Base-by-base conservation (phyloP, 1,284 basidiomycete species). In the Pseudozyma sp. region DNA sequence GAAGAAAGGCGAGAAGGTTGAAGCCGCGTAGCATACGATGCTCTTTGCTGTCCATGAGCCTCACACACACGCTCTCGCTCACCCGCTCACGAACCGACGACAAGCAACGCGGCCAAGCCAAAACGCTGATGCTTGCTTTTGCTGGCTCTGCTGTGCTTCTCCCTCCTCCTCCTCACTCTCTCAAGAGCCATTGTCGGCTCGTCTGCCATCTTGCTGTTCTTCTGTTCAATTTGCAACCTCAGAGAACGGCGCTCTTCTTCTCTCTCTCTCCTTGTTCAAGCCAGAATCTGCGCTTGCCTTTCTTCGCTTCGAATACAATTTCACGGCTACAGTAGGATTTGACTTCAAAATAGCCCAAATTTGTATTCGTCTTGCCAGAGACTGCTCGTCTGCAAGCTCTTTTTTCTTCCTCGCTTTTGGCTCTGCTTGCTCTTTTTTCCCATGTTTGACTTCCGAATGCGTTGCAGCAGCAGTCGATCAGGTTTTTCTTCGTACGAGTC, bases 1-100 rank as follows among this genome's bases (percentile, higher is more conserved):
- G 50, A 59, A 49, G 57, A 55, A 52, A 40, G 49, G 46, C 19
- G 47, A 33, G 33, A 53, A 44, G 50, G 8, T 5, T 14, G 51
- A 11, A 31, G 19, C 13, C 11, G 42, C 37, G 4, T 31, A 29
- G 40, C 7, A 43, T 44, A 19, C 17, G 33, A 19, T 7, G 17
- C 42, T 29, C 33, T 46, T 46, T 17, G 17, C 42, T 44, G 42
- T 35, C 42, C 13, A 40, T 19, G 30, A 4, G 34, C 43, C 52
- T 54, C 52, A 54, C 51, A 65, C 54, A 14, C 10, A 37, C 10
- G 5, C 35, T 2, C 35, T 37, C 35, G 14, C 10, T 37, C 35
- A 9, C 10, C 14, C 35, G 10, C 10, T 37, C 9, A 37, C 35
- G 35, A 19, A 24, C 19, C 16, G 17, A 46, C 13, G 45, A 58